These are phyloP conservation scores for Epichloe gansuensis DNA, from an alignment of 2,329 filamentous ascomycete species.

Conservation along the genomic window DNA sequence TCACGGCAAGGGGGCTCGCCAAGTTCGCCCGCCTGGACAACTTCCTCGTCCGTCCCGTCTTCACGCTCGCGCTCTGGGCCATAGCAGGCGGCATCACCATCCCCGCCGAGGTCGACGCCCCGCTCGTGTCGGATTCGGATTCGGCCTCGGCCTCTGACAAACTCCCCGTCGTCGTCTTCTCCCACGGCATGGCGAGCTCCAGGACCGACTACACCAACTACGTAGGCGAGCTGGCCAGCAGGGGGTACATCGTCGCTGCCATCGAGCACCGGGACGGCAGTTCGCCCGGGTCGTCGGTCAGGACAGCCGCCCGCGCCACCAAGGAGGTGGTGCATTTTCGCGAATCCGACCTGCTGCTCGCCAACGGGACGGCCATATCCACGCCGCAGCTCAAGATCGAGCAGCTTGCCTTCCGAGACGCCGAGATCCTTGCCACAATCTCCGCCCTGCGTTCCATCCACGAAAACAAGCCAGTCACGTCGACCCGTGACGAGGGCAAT, in stretches of 20 bases:
- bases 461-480: slow-evolving; percentile 22
- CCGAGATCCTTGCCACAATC: slow-evolving; percentile 34
- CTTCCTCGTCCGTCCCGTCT: slow-evolving; percentile 28
- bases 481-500: slow-evolving; percentile 33
- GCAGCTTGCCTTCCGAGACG: slow-evolving; percentile 37
- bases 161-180: slow-evolving; percentile 36
- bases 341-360: slow-evolving; percentile 19
- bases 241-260: slow-evolving; percentile 35
- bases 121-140: slow-evolving; percentile 17
- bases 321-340: slow-evolving; percentile 22
- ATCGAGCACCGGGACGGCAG: slow-evolving; percentile 41
- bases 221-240: slow-evolving; percentile 35
- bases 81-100: slow-evolving; percentile 32
- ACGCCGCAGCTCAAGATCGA: slow-evolving; percentile 26
- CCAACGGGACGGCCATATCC: slow-evolving; percentile 18
- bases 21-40: slow-evolving; percentile 31
- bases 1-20: slow-evolving; percentile 34
- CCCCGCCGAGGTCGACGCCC: slow-evolving; percentile 33
- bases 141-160: slow-evolving; percentile 3
- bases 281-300: slow-evolving; percentile 31
- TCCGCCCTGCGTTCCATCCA: slow-evolving; percentile 28
- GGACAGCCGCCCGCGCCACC: slow-evolving; percentile 18
- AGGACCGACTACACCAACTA: slow-evolving; percentile 40
- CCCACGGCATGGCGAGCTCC: slow-evolving; percentile 37
- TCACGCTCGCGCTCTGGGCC: slow-evolving; percentile 28